These are phyloP conservation scores for Hypocreales sp. DNA, from an alignment of 2,329 filamentous ascomycete genomes.

Conservation along the genomic window DNA sequence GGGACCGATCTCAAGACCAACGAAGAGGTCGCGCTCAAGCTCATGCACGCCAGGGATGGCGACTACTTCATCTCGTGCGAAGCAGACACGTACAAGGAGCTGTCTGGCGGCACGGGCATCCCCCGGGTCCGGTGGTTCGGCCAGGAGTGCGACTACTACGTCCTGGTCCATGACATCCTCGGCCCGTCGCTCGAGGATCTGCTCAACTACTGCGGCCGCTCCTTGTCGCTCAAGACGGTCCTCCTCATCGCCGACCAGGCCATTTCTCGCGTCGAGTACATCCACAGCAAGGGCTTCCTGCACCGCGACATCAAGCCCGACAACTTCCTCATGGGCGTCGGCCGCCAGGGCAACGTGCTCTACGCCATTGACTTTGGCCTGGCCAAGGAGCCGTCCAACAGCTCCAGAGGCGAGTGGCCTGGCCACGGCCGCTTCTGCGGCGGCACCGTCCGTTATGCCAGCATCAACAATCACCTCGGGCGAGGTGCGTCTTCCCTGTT, in stretches of 20 bases:
- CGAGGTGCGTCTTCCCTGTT: too few species aligned
- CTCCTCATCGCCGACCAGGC: constrained; percentile 92
- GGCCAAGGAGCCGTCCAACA: constrained; percentile 96
- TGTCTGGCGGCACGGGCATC: constrained; percentile 93
- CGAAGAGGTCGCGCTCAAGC: constrained; percentile 98
- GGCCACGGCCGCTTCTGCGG: too few species aligned
- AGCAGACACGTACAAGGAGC: constrained; percentile 77
- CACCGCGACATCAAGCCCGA: constrained; percentile 99
- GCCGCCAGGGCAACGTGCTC: constrained; percentile 98
- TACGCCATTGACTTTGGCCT: constrained; percentile 98
- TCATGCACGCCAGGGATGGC: constrained; percentile 98
- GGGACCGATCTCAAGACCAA: constrained; percentile 23
- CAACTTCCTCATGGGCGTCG: constrained; percentile 99
- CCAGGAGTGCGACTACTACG: constrained; percentile 99
- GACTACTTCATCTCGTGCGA: constrained; percentile 98
- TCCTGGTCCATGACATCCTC: constrained; percentile 95
- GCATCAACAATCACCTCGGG: too few species aligned
- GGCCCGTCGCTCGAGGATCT: constrained; percentile 92
- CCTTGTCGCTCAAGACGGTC: constrained; percentile 97
- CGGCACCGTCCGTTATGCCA: too few species aligned
- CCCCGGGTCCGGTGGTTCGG: constrained; percentile 99
- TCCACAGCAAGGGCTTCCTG: constrained; percentile 98
- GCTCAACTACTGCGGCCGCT: constrained; percentile 99
- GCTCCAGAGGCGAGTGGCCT: too few species aligned
- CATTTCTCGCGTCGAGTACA: constrained; percentile 98